Evolutionary conservation across 192 early-diverging fungal genomes (phyloP).

Genomic region (Coemansia interrupta): DNA sequence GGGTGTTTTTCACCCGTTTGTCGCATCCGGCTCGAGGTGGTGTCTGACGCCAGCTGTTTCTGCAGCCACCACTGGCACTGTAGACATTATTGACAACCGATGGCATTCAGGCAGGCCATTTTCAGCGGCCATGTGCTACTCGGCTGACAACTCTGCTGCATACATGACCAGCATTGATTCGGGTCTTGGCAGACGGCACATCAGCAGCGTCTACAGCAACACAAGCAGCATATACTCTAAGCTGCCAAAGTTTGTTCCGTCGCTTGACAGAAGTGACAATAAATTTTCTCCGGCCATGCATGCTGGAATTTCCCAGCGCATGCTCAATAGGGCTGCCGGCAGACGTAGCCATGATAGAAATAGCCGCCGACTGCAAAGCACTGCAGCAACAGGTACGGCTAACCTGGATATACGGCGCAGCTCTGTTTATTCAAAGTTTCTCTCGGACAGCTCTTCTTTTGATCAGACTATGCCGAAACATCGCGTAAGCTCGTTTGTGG

Average conservation of each 20-base stretch:
- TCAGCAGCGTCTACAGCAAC: conserved; percentile 1
- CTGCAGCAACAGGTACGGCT: conserved; percentile 32
- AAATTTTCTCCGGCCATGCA: background rate
- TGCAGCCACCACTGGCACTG: background rate
- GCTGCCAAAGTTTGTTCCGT: background rate
- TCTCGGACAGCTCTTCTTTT: conserved; percentile 10
- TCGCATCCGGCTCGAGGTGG: no score
- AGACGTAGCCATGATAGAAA: background rate
- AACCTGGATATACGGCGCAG: background rate
- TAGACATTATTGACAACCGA: background rate
- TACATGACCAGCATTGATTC: conserved; percentile 9
- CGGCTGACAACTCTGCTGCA: background rate
- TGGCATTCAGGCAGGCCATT: background rate
- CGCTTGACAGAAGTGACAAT: background rate
- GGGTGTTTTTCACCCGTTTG: no score
- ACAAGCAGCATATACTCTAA: background rate
- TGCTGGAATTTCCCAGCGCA: conserved; percentile 1
- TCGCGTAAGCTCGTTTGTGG: conserved; percentile 3
- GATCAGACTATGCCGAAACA: background rate
- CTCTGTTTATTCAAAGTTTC: conserved; percentile 3
- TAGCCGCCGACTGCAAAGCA: conserved; percentile 28
- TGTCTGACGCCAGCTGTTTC: no score
- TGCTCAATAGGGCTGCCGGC: background rate
- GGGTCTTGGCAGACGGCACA: conserved; percentile 5
- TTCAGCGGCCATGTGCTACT: conserved; percentile 3